Conservation (phyloP, 306 rosid species). For the Quercus engelmannii region DNA sequence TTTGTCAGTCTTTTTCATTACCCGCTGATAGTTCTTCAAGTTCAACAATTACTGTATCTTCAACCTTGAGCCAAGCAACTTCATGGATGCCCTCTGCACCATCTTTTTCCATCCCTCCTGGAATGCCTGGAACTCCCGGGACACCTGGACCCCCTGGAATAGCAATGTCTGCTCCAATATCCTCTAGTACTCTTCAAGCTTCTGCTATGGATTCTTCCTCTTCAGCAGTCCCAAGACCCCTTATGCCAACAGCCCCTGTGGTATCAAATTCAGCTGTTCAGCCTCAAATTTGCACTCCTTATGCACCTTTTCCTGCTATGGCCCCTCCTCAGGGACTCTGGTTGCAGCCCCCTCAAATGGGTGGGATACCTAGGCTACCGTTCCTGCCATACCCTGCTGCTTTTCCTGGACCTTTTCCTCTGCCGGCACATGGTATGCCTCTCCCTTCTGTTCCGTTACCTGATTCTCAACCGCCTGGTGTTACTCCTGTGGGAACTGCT, state of each 20-base stretch:
- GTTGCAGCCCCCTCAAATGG: conserved; percentile 75
- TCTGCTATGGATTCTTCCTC: conserved; percentile 41
- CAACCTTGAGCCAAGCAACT: conserved; percentile 44
- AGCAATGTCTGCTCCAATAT: conserved; percentile 30
- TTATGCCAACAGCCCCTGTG: conserved; percentile 40
- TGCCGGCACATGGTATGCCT: conserved; percentile 61
- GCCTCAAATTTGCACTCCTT: conserved; percentile 47
- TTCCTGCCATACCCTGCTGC: conserved; percentile 62
- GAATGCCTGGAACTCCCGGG: conserved; percentile 55
- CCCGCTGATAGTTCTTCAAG: conserved; percentile 39
- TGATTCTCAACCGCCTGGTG: conserved; percentile 96
- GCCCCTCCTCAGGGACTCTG: conserved; percentile 72
- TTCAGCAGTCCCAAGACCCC: conserved; percentile 45
- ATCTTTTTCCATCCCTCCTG: conserved; percentile 38
- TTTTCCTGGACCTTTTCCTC: conserved; percentile 66
- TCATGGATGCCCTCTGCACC: conserved; percentile 49
- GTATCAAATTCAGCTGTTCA: conserved; percentile 36
- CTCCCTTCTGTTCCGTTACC: conserved; percentile 63
- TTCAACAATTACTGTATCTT: conserved; percentile 31
- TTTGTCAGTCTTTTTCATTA: conserved; percentile 34
- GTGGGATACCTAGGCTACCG: conserved; percentile 59
- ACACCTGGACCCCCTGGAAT: conserved; percentile 74
- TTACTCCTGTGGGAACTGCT: conserved; percentile 57
- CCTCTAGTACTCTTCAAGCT: conserved; percentile 39
- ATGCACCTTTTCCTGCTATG: conserved; percentile 57